Evolutionary conservation across 306 rosid species (phyloP).

Genomic region (Fagus sylvatica): DNA sequence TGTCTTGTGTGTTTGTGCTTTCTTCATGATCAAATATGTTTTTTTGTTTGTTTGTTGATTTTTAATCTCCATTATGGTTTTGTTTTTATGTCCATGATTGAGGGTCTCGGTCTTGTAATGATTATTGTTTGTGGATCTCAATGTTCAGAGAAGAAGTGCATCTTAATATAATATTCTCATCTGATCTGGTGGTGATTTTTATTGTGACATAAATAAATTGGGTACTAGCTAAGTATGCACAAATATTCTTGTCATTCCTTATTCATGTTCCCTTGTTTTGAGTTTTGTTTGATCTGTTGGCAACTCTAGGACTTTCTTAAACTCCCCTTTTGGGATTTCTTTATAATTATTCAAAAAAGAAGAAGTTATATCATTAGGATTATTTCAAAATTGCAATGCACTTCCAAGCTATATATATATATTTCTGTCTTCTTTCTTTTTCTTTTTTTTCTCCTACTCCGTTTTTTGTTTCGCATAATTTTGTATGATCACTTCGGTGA

Average conservation of each 20-base stretch:
- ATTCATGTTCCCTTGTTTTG: neutral
- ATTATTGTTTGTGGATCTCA: neutral
- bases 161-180: neutral
- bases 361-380: neutral
- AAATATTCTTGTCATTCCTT: neutral
- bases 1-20: no score
- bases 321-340: neutral
- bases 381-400: no score
- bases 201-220: no score
- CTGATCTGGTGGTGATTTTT: no score
- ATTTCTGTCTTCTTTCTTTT: no score
- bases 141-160: neutral
- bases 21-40: neutral
- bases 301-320: neutral
- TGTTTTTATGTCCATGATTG: conserved; percentile 4
- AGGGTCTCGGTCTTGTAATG: neutral
- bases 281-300: neutral
- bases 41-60: neutral
- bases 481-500: no score
- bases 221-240: no score
- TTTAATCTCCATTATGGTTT: neutral
- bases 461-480: no score
- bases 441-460: no score
- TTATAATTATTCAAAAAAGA: neutral
- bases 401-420: no score